phyloP scores from a whole-genome alignment of 176 grass and related monocot genomes.

The Lolium perenne region DNA sequence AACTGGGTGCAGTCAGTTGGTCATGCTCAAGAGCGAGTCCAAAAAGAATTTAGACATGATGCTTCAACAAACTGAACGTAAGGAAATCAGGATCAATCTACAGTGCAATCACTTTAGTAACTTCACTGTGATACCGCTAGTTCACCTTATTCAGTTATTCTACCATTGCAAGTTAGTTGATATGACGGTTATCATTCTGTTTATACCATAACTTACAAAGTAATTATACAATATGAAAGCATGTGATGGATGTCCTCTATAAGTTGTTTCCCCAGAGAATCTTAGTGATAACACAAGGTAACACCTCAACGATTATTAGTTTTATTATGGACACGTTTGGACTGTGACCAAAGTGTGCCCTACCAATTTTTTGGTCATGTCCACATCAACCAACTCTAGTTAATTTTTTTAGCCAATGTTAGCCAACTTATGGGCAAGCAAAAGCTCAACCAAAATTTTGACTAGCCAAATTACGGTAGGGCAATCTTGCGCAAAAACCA shows the following conservation, averaged over 20 bases:
- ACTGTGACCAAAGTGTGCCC: too few relatives aligned
- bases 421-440: too few relatives aligned
- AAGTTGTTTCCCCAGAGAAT: background rate
- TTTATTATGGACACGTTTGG: background rate
- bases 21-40: constrained; percentile 16
- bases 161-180: background rate
- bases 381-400: too few relatives aligned
- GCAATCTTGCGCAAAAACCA: too few relatives aligned
- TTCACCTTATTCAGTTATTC: constrained; percentile 10
- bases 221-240: constrained; percentile 2
- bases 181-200: background rate
- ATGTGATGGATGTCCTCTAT: constrained; percentile 22
- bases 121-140: constrained; percentile 1
- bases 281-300: constrained; percentile 1
- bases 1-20: background rate
- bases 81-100: background rate
- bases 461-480: too few relatives aligned
- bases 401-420: too few relatives aligned
- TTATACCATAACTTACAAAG: background rate
- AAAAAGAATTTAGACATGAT: background rate
- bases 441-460: too few relatives aligned
- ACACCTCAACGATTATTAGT: constrained; percentile 12
- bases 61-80: background rate
- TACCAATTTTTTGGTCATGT: too few relatives aligned
- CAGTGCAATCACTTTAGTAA: constrained; percentile 5